Evolutionary conservation across 2,329 filamentous ascomycete species (phyloP).

Genomic region (Trichoderma simmonsii): DNA sequence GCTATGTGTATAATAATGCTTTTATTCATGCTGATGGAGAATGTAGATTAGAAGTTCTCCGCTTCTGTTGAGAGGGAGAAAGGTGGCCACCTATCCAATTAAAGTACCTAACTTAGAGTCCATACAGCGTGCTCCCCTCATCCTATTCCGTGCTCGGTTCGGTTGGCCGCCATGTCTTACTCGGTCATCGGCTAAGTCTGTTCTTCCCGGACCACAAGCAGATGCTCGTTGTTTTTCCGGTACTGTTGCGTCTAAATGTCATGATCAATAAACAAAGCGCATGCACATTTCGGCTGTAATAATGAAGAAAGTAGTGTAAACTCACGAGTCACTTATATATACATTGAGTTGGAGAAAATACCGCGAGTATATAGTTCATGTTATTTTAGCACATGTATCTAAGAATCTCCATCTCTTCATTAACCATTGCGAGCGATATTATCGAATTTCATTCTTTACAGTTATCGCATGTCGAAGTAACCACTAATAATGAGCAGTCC

Average conservation of each 20-base stretch:
- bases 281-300: not conserved
- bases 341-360: rapidly evolving
- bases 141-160: not conserved
- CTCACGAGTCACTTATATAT: rapidly evolving
- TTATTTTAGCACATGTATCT: not conserved
- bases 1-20: not conserved
- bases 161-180: not conserved
- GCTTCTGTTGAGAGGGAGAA: not conserved
- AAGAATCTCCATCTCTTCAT: not conserved
- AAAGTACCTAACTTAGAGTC: not conserved
- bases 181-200: not conserved
- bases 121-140: not conserved
- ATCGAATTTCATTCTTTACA: too few species aligned
- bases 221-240: not conserved
- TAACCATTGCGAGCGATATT: not conserved
- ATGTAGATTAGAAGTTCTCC: not conserved
- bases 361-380: rapidly evolving
- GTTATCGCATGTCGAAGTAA: too few species aligned
- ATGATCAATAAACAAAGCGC: not conserved
- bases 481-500: too few species aligned
- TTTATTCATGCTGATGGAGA: not conserved
- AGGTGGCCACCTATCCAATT: not conserved
- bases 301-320: not conserved
- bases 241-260: not conserved
- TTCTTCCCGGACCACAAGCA: not conserved